Percentiles rank a stretch among this genome's conserved stretches.
These are phyloP conservation scores for Craterostigma plantagineum DNA, from an alignment of 257 asterid genomes.

Conservation along the genomic window DNA sequence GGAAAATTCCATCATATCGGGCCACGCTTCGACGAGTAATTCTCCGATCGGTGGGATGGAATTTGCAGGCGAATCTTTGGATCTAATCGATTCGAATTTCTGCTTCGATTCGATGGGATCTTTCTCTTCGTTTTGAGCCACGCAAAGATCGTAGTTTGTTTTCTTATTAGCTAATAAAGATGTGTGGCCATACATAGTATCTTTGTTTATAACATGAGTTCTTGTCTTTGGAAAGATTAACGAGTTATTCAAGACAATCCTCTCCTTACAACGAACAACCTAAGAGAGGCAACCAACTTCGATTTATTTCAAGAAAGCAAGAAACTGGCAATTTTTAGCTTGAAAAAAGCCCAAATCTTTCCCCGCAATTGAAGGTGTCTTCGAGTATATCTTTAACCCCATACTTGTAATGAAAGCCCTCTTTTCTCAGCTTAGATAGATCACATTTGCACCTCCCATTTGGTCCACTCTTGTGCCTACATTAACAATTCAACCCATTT, in stretches of 20 bases:
- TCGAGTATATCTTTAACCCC: slow-evolving; percentile 12
- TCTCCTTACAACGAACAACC: too few species aligned
- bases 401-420: slow-evolving; percentile 34
- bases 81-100: slow-evolving; percentile 26
- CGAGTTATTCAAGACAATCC: too few species aligned
- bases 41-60: slow-evolving; percentile 50
- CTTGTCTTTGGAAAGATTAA: too few species aligned
- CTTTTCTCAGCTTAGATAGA: slow-evolving; percentile 25
- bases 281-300: too few species aligned
- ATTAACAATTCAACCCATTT: background rate
- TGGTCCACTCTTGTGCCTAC: slow-evolving; percentile 32
- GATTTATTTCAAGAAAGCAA: too few species aligned
- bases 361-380: slow-evolving; percentile 21
- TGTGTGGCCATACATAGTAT: too few species aligned
- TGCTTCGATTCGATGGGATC: slow-evolving; percentile 21
- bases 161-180: too few species aligned
- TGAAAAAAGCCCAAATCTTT: slow-evolving; percentile 9
- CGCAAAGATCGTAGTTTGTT: too few species aligned
- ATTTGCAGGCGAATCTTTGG: slow-evolving; percentile 19
- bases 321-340: too few species aligned
- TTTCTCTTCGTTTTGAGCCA: slow-evolving; percentile 9
- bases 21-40: slow-evolving; percentile 35
- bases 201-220: too few species aligned
- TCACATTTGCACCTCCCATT: slow-evolving; percentile 34
- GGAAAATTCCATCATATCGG: slow-evolving; percentile 17